A percentile compares a stretch with the other conserved stretches of the same genome.
phyloP scores from a whole-genome alignment of 2,329 filamentous ascomycete species.

The Ceratocystis papillata region DNA sequence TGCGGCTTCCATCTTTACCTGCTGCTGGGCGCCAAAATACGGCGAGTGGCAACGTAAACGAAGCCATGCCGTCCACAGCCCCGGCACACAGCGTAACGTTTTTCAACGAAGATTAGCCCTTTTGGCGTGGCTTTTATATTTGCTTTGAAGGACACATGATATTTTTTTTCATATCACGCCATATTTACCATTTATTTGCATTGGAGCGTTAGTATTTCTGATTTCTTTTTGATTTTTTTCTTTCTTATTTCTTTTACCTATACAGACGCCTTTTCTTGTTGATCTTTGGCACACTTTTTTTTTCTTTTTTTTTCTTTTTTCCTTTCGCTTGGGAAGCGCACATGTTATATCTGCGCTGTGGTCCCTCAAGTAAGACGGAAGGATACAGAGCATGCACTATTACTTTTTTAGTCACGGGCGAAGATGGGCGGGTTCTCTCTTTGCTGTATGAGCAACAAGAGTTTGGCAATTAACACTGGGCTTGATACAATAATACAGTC shows the following conservation, averaged over 20 bases:
- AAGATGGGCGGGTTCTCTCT: slow-evolving; percentile 5
- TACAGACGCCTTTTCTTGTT: neutral
- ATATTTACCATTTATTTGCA: slow-evolving; percentile 4
- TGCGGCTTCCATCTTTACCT: neutral
- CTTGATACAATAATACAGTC: neutral
- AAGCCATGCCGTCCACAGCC: slow-evolving; percentile 46
- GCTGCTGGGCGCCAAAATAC: slow-evolving; percentile 10
- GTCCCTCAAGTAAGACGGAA: too few relatives aligned
- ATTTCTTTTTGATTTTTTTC: slow-evolving; percentile 8
- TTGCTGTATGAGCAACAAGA: neutral
- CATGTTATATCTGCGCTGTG: neutral
- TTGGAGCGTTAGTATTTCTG: slow-evolving; percentile 6
- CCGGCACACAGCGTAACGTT: slow-evolving; percentile 35
- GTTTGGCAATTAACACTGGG: neutral
- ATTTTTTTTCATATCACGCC: slow-evolving; percentile 1
- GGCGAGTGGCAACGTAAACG: slow-evolving; percentile 47
- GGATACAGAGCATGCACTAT: neutral
- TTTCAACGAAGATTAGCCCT: slow-evolving; percentile 19
- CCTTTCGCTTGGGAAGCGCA: neutral
- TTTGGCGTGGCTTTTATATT: neutral
- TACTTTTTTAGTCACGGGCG: neutral
- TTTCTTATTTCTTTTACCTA: neutral
- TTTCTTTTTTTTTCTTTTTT: neutral
- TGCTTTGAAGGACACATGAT: neutral
- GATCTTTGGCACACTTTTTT: neutral